Base-by-base conservation (phyloP, 208 protist genomes). In the Crithidia acanthocephali region DNA sequence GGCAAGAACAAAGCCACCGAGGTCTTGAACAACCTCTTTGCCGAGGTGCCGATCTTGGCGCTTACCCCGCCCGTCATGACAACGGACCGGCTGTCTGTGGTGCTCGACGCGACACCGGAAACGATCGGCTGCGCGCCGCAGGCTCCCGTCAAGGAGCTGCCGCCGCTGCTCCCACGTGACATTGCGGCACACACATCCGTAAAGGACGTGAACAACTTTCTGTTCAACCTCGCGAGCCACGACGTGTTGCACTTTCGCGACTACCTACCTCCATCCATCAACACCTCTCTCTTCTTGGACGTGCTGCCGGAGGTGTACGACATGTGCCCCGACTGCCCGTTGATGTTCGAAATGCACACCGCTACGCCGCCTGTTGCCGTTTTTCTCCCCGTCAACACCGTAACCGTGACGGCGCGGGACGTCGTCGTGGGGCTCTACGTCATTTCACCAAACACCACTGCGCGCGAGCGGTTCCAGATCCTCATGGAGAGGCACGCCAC, bases 321-420 rank as follows among this genome's bases (percentile, higher is more conserved):
- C 8, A 37, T 85, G 45, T 95, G 90, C 56, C 73, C 69, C 2
- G 65, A 90, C n/a, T 95, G 90, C 51, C 11, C 33, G 8, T 60
- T 95, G 69, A 64, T 55, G 18, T 20, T 78, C 2, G 51, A 55
- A 25, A 32, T 87, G 37, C 16, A 28, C 8, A 9, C 72, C 2
- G 30, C 25, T 10, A 48, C 53, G 7, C 35, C 61, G 22, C 82
- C 78, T 1, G 35, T 60, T 3, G 13, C 79, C 1, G 27, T 44
- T 0, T 59, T 50, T 16, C 63, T 35, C 25, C 71, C 45, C 0
- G 13, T 30, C 13, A 30, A 58, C 35, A 52, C 66, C 1, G 23
- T 75, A 3, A 66, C 47, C 33, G 10, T 80, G 15, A 35, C 53
- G 7, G 9, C 79, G 1, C 25, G 22, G 11, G 71, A 82, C 50